phyloP scores from a whole-genome alignment of 1,284 basidiomycete genomes.

The Sphaerobolus stellatus region DNA sequence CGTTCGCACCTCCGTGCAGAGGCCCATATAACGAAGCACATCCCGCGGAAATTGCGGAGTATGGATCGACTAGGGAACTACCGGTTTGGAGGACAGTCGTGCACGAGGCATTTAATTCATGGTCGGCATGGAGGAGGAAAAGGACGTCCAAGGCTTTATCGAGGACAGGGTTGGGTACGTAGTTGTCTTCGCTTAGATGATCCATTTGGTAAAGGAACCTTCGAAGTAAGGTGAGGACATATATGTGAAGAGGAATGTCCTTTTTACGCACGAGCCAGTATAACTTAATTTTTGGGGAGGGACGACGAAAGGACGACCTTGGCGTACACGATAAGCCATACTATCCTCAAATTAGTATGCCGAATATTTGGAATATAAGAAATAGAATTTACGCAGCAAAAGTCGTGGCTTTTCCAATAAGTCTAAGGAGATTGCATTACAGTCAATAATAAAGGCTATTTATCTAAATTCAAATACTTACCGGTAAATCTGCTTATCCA shows the following conservation, averaged over 20 bases:
- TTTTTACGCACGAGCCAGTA: slow-evolving; percentile 66
- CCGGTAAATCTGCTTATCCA: slow-evolving; percentile 90
- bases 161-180: slow-evolving; percentile 76
- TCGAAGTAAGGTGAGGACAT: not conserved
- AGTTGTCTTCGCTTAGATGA: slow-evolving; percentile 69
- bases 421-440: slow-evolving; percentile 10
- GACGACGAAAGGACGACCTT: slow-evolving; percentile 84
- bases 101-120: slow-evolving; percentile 81
- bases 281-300: slow-evolving; percentile 82
- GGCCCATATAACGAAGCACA: slow-evolving; percentile 85
- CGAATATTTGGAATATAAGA: not conserved
- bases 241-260: not conserved
- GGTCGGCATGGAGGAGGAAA: slow-evolving; percentile 86
- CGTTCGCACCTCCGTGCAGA: slow-evolving; percentile 82
- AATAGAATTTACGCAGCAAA: slow-evolving; percentile 66
- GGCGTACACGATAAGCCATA: slow-evolving; percentile 86
- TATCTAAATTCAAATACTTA: not conserved
- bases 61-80: slow-evolving; percentile 86
- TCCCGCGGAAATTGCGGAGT: slow-evolving; percentile 80
- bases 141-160: slow-evolving; percentile 82
- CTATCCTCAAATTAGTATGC: slow-evolving; percentile 35
- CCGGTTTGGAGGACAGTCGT: slow-evolving; percentile 84
- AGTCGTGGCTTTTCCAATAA: slow-evolving; percentile 85
- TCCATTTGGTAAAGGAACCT: slow-evolving; percentile 90
- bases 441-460: not conserved